A percentile compares a stretch with the other conserved stretches of the same genome.
Conservation (phyloP, 192 early-diverging fungal species). For the Backusella macrospora region DNA sequence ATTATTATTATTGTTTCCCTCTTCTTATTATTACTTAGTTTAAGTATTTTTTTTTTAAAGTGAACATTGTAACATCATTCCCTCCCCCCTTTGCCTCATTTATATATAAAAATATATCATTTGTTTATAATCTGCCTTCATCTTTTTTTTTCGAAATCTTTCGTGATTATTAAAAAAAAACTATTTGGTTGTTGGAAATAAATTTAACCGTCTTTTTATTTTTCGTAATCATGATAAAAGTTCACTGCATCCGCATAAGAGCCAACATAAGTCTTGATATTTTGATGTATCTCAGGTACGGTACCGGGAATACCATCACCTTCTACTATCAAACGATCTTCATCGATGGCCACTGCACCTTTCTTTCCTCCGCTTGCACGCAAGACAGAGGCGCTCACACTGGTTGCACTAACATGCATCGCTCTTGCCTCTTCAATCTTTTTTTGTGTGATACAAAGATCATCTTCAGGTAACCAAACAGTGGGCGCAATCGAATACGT, state of each 20-base stretch:
- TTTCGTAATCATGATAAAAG: not conserved
- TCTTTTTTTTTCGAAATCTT: not conserved
- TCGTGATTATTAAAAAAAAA: not conserved
- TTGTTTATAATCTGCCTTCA: constrained; percentile 5
- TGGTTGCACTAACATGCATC: constrained; percentile 36
- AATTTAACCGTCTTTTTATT: not conserved
- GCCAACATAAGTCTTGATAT: not conserved
- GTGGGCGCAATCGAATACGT: constrained; percentile 40
- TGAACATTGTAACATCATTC: constrained; percentile 21
- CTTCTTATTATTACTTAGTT: no score
- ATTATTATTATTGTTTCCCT: no score
- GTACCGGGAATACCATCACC: constrained; percentile 31
- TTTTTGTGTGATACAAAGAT: constrained; percentile 37
- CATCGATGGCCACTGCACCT: constrained; percentile 29
- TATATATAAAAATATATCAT: constrained; percentile 9
- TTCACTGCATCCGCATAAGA: not conserved
- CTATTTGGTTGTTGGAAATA: not conserved
- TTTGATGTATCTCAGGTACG: not conserved
- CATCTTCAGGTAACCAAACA: constrained; percentile 55
- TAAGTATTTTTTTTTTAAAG: not conserved
- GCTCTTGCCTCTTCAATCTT: constrained; percentile 38
- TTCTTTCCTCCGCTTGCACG: constrained; percentile 27
- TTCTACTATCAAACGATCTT: constrained; percentile 22
- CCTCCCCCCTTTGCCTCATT: not conserved
- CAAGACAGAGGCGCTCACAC: constrained; percentile 29